Evolutionary conservation across 2,329 filamentous ascomycete genomes (phyloP).

Genomic region (Arthrobotrys conoides): DNA sequence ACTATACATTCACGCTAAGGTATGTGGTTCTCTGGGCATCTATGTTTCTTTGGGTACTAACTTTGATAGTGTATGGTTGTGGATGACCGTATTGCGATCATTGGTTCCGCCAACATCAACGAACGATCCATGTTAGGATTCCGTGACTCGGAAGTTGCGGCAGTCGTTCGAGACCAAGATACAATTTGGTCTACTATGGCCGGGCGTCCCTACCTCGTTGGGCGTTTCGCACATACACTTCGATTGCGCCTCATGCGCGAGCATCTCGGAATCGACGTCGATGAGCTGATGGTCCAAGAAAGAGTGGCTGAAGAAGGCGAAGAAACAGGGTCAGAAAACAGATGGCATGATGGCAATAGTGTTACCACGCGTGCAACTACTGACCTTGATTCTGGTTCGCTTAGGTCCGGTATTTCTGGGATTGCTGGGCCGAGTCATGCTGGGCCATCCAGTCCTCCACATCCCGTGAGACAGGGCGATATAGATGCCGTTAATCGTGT

Average conservation of each 20-base stretch:
- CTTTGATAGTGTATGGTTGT: conserved; percentile 80
- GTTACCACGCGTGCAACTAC: conserved; percentile 58
- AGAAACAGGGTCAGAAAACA: conserved; percentile 47
- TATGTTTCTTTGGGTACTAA: neutral
- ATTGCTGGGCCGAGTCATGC: conserved; percentile 21
- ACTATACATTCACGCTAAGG: conserved; percentile 95
- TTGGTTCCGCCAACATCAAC: conserved; percentile 98
- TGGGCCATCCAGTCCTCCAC: conserved; percentile 21
- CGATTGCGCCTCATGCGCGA: conserved; percentile 96
- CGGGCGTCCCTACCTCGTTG: conserved; percentile 88
- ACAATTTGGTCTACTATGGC: conserved; percentile 94
- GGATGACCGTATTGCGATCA: conserved; percentile 91
- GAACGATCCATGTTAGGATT: conserved; percentile 94
- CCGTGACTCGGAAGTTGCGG: conserved; percentile 91
- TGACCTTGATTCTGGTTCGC: conserved; percentile 46
- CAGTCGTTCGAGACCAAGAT: conserved; percentile 90
- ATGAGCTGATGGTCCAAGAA: conserved; percentile 87
- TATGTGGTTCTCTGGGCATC: neutral
- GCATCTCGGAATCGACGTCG: conserved; percentile 94
- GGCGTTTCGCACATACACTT: conserved; percentile 91
- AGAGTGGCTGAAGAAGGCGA: conserved; percentile 76
- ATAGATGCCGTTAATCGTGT: conserved; percentile 73
- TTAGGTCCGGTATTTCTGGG: conserved; percentile 40
- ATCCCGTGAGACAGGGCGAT: conserved; percentile 65
- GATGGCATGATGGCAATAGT: conserved; percentile 59